Base-by-base conservation (phyloP, 106 monocot species). In the Platanthera zijinensis region DNA sequence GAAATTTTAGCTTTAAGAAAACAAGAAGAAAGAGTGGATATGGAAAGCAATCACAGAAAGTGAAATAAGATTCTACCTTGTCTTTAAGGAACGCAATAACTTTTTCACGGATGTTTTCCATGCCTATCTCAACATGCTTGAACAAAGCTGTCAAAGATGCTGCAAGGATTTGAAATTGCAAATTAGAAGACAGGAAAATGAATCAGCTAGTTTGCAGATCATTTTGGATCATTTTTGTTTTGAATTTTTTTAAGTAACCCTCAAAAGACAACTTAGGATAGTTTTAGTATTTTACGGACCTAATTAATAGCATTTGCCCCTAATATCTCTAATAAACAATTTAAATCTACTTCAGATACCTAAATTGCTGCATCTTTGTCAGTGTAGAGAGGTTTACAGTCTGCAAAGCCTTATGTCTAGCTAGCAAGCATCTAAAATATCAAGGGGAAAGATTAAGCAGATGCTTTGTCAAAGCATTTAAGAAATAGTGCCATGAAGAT, bases 101-200 rank as follows among this genome's bases (percentile, higher is more conserved):
- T 39, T 92, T 94, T 83, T 99, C 99, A 80, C 92, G 99, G 66
- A 99, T 83, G 83, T 87, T 86, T 74, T 99, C 94, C 78, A 87
- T 78, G 63, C 84, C 85, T 48, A 76, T 80, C 78, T 94, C 87
- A 75, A 99, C 84, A 85, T 99, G 99, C 80, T 88, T 88, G 81
- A 99, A 92, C 76, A 99, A 88, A 45, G 92, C 90, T 28, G 86
- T 87, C 74, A 99, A 85, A 9, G 99, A 92, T 77, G 88, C 94
- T 99, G 84, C 72, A 75, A 48, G 21, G 73, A 64, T 51, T 48
- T 13, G 30, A 52, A 64, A 52, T 80, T 30, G 69, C 8, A 69
- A 70, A 13, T 73, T 39, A 75, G 57, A 75, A 39, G 48, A 8
- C 70, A 70, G 8, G 45, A 69, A 14, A 46, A 32, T 39, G 13